Evolutionary conservation across 495 filamentous ascomycete species (phyloP).

Genomic region (Pseudotulostoma volvatum): DNA sequence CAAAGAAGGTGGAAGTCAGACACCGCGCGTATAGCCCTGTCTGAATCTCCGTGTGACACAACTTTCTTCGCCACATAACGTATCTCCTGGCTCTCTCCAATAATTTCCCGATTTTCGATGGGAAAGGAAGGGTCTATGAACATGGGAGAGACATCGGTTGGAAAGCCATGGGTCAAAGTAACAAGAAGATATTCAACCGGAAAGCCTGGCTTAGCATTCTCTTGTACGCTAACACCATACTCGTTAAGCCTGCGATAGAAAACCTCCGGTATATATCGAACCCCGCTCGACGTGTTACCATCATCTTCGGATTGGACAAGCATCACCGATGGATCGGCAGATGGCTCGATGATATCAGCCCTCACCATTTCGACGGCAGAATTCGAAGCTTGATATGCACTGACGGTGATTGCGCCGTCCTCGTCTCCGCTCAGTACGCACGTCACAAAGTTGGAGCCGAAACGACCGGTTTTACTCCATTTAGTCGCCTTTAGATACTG

Average conservation of each 20-base stretch:
- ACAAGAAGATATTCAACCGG: constrained; percentile 93
- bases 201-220: constrained; percentile 92
- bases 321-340: constrained; percentile 84
- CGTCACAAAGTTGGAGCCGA: constrained; percentile 94
- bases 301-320: constrained; percentile 86
- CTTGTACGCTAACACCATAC: constrained; percentile 87
- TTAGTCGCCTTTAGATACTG: constrained; percentile 80
- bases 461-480: constrained; percentile 90
- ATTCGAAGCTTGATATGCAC: constrained; percentile 87
- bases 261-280: constrained; percentile 90
- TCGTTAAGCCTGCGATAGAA: constrained; percentile 94
- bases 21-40: constrained; percentile 47
- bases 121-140: constrained; percentile 63
- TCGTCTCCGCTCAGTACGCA: constrained; percentile 89
- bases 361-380: constrained; percentile 92
- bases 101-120: constrained; percentile 73
- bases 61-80: constrained; percentile 44
- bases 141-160: constrained; percentile 53
- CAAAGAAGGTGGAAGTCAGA: constrained; percentile 89
- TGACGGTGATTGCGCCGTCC: constrained; percentile 70
- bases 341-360: constrained; percentile 89
- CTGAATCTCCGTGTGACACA: constrained; percentile 40
- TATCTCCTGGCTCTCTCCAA: constrained; percentile 69
- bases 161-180: constrained; percentile 93
- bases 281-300: constrained; percentile 48